phyloP scores from a whole-genome alignment of 176 grass and related monocot species.

The Oryza brachyantha region DNA sequence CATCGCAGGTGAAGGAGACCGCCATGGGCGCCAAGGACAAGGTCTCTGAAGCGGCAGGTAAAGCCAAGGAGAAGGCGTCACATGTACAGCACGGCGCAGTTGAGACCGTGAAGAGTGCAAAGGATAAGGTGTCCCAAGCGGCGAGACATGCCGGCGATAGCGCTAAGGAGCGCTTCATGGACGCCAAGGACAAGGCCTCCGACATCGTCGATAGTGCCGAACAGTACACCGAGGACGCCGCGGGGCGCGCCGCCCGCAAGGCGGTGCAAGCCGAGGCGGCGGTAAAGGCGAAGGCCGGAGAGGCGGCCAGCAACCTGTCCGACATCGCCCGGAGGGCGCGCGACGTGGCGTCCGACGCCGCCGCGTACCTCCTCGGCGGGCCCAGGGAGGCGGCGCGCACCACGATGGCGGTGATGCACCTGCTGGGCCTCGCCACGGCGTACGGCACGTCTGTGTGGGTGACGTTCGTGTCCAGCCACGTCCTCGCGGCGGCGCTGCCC shows the following conservation, averaged over 20 bases:
- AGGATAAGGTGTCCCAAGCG: not conserved
- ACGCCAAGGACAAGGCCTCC: conserved; percentile 12
- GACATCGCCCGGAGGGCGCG: conserved; percentile 54
- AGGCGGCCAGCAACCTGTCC: conserved; percentile 53
- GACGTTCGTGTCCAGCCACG: conserved; percentile 80
- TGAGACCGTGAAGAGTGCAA: conserved; percentile 22
- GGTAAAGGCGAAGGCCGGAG: conserved; percentile 26
- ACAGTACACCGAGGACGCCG: conserved; percentile 20
- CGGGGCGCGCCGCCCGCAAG: conserved; percentile 4
- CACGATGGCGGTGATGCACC: conserved; percentile 44
- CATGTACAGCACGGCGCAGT: conserved; percentile 14
- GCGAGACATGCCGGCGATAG: conserved; percentile 5
- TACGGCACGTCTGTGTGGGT: conserved; percentile 81
- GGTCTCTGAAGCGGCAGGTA: not conserved
- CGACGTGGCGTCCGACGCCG: conserved; percentile 52
- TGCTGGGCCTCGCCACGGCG: conserved; percentile 55
- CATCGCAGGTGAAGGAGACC: not conserved
- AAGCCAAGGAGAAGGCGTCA: conserved; percentile 40
- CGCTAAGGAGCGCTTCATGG: not conserved
- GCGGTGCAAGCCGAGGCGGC: conserved; percentile 22
- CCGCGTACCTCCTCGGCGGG: conserved; percentile 23
- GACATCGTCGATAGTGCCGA: conserved; percentile 25
- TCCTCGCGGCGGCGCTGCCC: conserved; percentile 49
- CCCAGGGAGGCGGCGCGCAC: conserved; percentile 34
- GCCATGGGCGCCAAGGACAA: conserved; percentile 17